Evolutionary conservation across 257 asterid species (phyloP).

Genomic region (Gardenia jasminoides): DNA sequence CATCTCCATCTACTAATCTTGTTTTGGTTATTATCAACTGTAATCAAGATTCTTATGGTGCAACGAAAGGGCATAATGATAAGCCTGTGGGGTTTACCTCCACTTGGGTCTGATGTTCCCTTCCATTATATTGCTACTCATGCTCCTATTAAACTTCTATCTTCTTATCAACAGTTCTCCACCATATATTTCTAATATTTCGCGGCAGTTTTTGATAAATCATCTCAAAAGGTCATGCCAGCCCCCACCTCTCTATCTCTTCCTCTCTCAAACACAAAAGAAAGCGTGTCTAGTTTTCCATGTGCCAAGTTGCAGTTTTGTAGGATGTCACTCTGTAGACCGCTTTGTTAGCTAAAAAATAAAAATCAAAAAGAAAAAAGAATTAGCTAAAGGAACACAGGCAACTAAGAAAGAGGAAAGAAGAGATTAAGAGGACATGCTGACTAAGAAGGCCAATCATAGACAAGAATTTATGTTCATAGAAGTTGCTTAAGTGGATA

Average conservation of each 20-base stretch:
- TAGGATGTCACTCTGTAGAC: not conserved
- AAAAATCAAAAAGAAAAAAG: too few relatives aligned
- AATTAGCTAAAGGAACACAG: not conserved
- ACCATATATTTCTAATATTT: not conserved
- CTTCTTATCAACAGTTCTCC: not conserved
- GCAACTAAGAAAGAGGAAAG: too few relatives aligned
- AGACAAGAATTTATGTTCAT: not conserved
- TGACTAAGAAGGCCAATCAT: not conserved
- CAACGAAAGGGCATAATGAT: not conserved
- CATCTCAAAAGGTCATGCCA: not conserved
- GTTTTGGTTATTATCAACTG: not conserved
- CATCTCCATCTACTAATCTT: not conserved
- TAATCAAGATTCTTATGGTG: not conserved
- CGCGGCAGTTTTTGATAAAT: not conserved
- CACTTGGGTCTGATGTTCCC: not conserved
- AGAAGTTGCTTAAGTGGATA: not conserved
- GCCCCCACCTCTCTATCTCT: not conserved
- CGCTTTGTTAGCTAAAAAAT: too few relatives aligned
- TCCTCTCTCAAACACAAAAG: not conserved
- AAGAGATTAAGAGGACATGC: not conserved
- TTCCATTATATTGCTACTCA: not conserved
- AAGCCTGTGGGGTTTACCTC: conserved; percentile 1
- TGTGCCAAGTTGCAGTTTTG: not conserved
- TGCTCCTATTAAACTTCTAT: not conserved
- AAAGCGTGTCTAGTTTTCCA: not conserved